Percentiles rank a stretch among this genome's conserved stretches.
Evolutionary conservation across 257 asterid species (phyloP).

Genomic region (Solanum habrochaites): DNA sequence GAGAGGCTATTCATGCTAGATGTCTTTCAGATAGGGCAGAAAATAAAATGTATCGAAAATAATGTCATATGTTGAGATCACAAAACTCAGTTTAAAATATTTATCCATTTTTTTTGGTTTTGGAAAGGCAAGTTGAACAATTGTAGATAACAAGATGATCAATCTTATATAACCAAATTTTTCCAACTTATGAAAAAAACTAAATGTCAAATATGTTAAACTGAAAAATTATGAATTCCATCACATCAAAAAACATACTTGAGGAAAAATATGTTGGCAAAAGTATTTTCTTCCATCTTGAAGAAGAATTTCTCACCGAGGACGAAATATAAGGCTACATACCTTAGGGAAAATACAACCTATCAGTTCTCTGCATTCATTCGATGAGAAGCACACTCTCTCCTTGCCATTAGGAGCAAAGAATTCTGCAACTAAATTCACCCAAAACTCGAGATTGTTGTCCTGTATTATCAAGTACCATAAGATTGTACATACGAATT

Average conservation of each 20-base stretch:
- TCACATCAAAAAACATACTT: background rate
- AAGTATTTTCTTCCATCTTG: background rate
- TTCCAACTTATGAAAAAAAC: background rate
- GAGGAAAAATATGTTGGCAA: background rate
- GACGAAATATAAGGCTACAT: background rate
- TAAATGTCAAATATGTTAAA: background rate
- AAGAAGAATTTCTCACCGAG: background rate
- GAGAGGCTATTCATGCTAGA: background rate
- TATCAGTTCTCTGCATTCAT: background rate
- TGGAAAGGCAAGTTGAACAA: background rate
- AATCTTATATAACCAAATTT: background rate
- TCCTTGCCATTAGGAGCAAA: conserved; percentile 21
- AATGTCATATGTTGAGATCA: background rate
- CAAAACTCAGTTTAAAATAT: background rate
- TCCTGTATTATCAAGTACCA: conserved; percentile 8
- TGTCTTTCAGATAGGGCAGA: background rate
- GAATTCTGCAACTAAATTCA: conserved; percentile 11
- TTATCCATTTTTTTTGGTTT: background rate
- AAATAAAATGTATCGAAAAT: background rate
- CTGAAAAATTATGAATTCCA: background rate
- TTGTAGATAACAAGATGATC: background rate
- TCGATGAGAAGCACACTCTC: conserved; percentile 16
- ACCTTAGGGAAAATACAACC: conserved; percentile 4
- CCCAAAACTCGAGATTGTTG: conserved; percentile 23
- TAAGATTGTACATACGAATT: background rate